Percentiles rank a stretch among this genome's conserved stretches.
Conservation (phyloP, 495 filamentous ascomycete genomes). For the Rhizodiscina lignyota region DNA sequence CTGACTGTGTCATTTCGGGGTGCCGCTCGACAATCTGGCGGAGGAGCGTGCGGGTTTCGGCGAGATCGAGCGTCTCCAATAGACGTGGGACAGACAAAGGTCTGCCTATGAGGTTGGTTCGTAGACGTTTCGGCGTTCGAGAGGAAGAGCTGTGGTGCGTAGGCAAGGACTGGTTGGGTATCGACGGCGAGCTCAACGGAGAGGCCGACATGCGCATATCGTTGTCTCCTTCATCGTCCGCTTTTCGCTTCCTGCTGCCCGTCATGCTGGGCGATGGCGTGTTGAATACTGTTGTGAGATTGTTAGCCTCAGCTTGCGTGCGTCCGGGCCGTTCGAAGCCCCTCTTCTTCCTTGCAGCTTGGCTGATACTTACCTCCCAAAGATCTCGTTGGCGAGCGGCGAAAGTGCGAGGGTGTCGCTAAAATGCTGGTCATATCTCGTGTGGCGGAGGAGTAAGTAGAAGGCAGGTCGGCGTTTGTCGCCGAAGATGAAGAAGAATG, state of each 20-base stretch:
- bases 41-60: slow-evolving; percentile 66
- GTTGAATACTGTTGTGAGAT: too few relatives aligned
- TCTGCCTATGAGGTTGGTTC: slow-evolving; percentile 56
- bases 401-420: too few relatives aligned
- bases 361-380: too few relatives aligned
- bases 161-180: slow-evolving; percentile 40
- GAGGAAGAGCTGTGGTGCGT: slow-evolving; percentile 33
- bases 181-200: slow-evolving; percentile 61
- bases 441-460: too few relatives aligned
- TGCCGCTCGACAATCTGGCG: slow-evolving; percentile 80
- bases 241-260: slow-evolving; percentile 66
- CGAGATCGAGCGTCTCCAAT: slow-evolving; percentile 74
- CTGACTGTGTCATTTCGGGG: slow-evolving; percentile 62
- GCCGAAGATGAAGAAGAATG: too few relatives aligned
- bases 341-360: too few relatives aligned
- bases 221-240: slow-evolving; percentile 53
- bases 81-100: slow-evolving; percentile 69
- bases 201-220: slow-evolving; percentile 80
- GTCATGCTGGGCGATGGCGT: slow-evolving; percentile 33
- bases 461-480: too few relatives aligned
- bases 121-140: slow-evolving; percentile 38
- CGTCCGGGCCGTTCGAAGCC: too few relatives aligned
- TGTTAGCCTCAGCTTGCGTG: too few relatives aligned
- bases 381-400: too few relatives aligned
- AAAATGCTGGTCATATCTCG: too few relatives aligned